A percentile compares a stretch with the other conserved stretches of the same genome.
phyloP scores from a whole-genome alignment of 202 grass and related monocot genomes.

The Setaria italica region DNA sequence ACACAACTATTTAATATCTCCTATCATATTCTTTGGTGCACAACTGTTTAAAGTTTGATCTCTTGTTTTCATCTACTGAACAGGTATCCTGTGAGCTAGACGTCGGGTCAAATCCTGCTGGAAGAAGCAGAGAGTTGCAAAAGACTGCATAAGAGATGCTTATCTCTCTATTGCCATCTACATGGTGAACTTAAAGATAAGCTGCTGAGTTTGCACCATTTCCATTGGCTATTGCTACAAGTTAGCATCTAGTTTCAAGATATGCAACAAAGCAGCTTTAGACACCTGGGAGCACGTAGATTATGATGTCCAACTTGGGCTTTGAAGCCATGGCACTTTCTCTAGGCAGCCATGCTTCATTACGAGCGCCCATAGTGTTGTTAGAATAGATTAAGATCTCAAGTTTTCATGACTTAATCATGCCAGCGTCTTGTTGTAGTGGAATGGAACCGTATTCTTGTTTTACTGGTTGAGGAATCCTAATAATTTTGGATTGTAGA shows the following conservation, averaged over 20 bases:
- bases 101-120: slow-evolving; percentile 20
- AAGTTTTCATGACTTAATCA: neutral
- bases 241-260: neutral
- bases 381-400: slow-evolving; percentile 15
- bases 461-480: neutral
- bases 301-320: neutral
- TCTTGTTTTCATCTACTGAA: slow-evolving; percentile 10
- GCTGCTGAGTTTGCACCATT: neutral
- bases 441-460: neutral
- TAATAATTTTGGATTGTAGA: neutral
- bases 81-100: slow-evolving; percentile 13
- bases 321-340: neutral
- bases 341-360: neutral
- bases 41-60: slow-evolving; percentile 7
- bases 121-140: neutral
- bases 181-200: slow-evolving; percentile 18
- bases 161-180: neutral
- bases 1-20: neutral
- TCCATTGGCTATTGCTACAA: neutral
- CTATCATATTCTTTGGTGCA: neutral
- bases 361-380: neutral
- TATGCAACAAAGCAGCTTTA: neutral
- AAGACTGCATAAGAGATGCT: neutral
- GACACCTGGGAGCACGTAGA: slow-evolving; percentile 1
- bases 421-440: slow-evolving; percentile 16